Evolutionary conservation across 2,329 filamentous ascomycete species (phyloP), one percentile per base, ranked within the genome.

Genomic region (Phoma sp.): DNA sequence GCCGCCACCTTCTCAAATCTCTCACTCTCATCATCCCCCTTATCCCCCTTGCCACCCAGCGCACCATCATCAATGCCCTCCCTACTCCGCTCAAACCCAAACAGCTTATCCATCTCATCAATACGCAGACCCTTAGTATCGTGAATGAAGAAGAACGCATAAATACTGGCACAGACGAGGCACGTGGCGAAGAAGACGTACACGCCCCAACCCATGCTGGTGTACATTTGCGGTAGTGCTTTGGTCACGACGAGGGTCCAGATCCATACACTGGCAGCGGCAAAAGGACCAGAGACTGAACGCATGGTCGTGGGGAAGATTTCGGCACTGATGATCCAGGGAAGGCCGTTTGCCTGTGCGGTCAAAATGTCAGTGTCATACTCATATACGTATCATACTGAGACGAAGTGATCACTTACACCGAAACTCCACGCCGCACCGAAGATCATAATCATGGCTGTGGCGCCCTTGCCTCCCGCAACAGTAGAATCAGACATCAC

Each of bases 261-360:
- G 65, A 87, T 81, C 88, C 88, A 90, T 73, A 90, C 90, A 76
- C 83, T 88, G 9, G 85, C 85, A 0, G 87, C 83, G 0, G 89
- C 88, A 40, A 82, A 87, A n/a, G 89, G 52, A 4, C 52, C 1
- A 91, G 47, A 44, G 48, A 55, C 38, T 2, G 52, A 65, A 4
- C 87, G 81, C 18, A 85, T 83, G 73, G 87, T 88, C 58, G 86
- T 83, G 66, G 88, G 85, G 71, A 91, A 91, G 80, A 91, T 91
- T 73, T 92, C 88, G 0, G 70, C 72, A 77, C 90, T 90, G 66
- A 89, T 75, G 29, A 92, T 87, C 89, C 89, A 91, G 0, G 88
- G 88, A 0, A 86, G 89, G 2, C 87, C 87, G 68, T 90, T 90
- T 4, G 51, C 45, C 32, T 33, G 32, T 33, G 5, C 38, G 44